Evolutionary conservation across 257 asterid species (phyloP), one percentile per base, ranked within the genome.

Genomic region (Lantana camara): DNA sequence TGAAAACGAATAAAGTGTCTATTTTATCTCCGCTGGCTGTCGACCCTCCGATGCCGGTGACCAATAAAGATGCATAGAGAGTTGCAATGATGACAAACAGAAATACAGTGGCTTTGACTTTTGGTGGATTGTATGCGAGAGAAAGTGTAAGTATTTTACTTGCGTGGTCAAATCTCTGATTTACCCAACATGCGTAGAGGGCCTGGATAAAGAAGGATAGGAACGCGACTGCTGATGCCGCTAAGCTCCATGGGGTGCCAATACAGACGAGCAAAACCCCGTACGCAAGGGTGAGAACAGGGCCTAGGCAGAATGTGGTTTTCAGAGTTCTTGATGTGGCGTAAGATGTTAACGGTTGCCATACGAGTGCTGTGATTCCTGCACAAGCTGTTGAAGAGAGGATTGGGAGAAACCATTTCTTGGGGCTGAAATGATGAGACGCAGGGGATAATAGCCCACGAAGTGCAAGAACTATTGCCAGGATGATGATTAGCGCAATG

Each of bases 181-280:
- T 66, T 4, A 73, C 84, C 86, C 95, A 86, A 51, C 90, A 86
- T 17, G 85, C 87, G 34, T 86, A 83, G 2, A 83, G 70, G 19
- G 90, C 77, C 46, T 76, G 85, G 2, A 79, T 16, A 6, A 83
- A 10, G 3, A 84, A 73, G 41, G 77, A 75, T 16, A 66, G 20
- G 7, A 81, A 59, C 23, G 77, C 74, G 34, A 77, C 44, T 11
- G 67, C 83, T 1, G 84, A 69, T 20, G 74, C 76, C 24, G 73
- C 88, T 67, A 72, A 59, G 55, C 88, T 70, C 55, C 74, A 83
- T 1, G 77, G 72, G 17, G 88, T 81, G 68, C 86, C 80, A n/a
- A 83, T 73, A 15, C 49, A 69, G 64, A 81, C 75, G 44, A 86
- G 85, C 42, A 83, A 40, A 21, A 83, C 52, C 63, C 86, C 86